Base-by-base conservation (phyloP, 176 grass and related monocot species). In the Alloteropsis semialata region DNA sequence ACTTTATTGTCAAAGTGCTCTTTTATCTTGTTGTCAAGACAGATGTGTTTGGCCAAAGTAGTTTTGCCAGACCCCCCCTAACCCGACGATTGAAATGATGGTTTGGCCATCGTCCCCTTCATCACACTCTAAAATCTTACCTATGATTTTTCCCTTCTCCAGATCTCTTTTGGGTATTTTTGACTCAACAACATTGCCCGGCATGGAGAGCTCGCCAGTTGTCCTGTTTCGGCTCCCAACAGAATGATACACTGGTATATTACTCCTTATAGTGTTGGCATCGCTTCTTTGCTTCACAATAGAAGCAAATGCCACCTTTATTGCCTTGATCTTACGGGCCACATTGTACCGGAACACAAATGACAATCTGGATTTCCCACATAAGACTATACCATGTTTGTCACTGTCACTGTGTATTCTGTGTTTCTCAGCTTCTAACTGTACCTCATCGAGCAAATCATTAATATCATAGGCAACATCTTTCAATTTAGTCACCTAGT, bases 21-120 rank as follows among this genome's bases (percentile, higher is more conserved):
- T 6, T 55, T 56, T 43, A 80, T 13, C 0, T 15, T 33, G 15
- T 27, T 9, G 24, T 88, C 18, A 51, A 39, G 21, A 13, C 39
- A 76, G 4, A 60, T 53, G 0, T 51, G 65, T 62, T 77, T 60
- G 16, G 86, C 79, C 10, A 88, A 53, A 12, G 78, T 88, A 69
- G 86, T 88, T 61, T 88, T 88, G 0, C 86, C 79, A 6, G 74
- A 24, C 16, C 16, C 86, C 86, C 22, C 67, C 78, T 56, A 82
- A 3, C 22, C 78, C 86, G 54, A 88, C 38, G 0, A 88, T 19
- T 10, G 71, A 69, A 24, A 82, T 16, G 28, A 82, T 16, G 28
- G 46, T 50, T 8, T 1, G 9, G 9, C 1, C 34, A 72, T 24
- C 9, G 3, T 72, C 12, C 29, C 62, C 61, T 36, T n/a, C 50